Base-by-base conservation (phyloP, 768 basidiomycete species). In the Leccinum arenicola region DNA sequence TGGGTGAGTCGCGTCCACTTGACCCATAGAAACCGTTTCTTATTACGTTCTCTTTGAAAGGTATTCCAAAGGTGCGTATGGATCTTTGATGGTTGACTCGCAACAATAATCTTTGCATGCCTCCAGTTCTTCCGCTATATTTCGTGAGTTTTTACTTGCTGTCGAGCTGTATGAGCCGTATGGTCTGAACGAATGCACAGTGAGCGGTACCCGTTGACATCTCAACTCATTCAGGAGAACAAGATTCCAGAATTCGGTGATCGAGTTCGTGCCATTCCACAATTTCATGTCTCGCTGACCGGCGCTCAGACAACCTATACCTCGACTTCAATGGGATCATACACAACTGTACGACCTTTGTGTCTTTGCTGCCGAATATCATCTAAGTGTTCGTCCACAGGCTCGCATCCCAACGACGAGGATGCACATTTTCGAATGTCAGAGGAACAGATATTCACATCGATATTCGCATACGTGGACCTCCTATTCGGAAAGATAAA, bases 191-290 rank as follows among this genome's bases (percentile, higher is more conserved):
- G 15, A 33, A 23, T 47, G 2, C 2, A 9, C 69, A 96, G 94
- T 61, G 97, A 98, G 79, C 88, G 97, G 61, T 99, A 99, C 74
- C 96, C 97, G 53, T 83, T 99, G 65, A 99, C 95, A 15, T 98
- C 96, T 17, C 97, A 98, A 73, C 81, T 98, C 58, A 97, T 98
- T 63, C 87, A 96, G 74, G 95, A 97, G 79, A 97, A 98, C 78
- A 94, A 95, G 80, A 98, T 99, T 61, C 96, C 95, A 15, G 97
- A 98, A 75, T 99, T 99, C 70, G 96, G 93, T 90, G 61, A 61
- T 82, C 71, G 2, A 50, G 36, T 33, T 52, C 21, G 21, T 56
- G 3, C 25, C 8, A 31, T 27, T 40, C 9, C 9, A 14, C 21
- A 4, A n/a, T 4, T 52, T 10, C 50, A 36, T 19, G 21, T 59